phyloP scores from a whole-genome alignment of 352 stramenopile species.

The Globisporangium parvum region DNA sequence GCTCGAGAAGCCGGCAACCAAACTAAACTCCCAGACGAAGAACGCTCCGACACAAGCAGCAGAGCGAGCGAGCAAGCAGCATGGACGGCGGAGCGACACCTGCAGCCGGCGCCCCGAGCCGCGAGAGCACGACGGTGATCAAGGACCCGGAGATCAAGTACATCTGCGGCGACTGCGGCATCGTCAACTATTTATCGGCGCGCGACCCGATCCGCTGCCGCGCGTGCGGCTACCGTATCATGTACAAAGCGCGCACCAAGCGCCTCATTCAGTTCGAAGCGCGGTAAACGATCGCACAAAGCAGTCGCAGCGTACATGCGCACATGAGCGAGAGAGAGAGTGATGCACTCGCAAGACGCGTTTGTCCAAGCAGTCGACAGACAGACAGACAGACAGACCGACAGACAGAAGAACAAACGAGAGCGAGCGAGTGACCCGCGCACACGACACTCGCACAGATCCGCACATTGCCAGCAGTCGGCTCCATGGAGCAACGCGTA shows the following conservation, averaged over 20 bases:
- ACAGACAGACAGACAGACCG: too few relatives aligned
- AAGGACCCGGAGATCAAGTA: constrained; percentile 94
- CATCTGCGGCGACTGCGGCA: constrained; percentile 96
- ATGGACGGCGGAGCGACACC: constrained; percentile 83
- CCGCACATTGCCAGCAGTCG: too few relatives aligned
- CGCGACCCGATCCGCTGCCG: constrained; percentile 94
- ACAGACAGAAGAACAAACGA: too few relatives aligned
- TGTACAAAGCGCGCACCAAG: constrained; percentile 98
- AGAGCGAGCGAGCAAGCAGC: not conserved
- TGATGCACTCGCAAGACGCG: too few relatives aligned
- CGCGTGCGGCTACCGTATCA: constrained; percentile 96
- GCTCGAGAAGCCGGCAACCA: too few relatives aligned
- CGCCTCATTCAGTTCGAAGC: constrained; percentile 91
- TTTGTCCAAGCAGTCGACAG: too few relatives aligned
- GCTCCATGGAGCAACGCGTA: too few relatives aligned
- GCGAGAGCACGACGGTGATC: constrained; percentile 41
- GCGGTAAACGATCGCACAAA: constrained; percentile 35
- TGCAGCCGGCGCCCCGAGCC: constrained; percentile 43
- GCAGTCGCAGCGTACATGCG: not conserved
- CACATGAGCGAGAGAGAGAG: not conserved
- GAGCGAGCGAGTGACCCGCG: too few relatives aligned
- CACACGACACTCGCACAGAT: too few relatives aligned
- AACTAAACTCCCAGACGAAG: too few relatives aligned
- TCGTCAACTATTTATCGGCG: constrained; percentile 93
- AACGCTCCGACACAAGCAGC: not conserved